Conservation (phyloP, 345 rosid genomes). For the Sisymbrium altissimum region DNA sequence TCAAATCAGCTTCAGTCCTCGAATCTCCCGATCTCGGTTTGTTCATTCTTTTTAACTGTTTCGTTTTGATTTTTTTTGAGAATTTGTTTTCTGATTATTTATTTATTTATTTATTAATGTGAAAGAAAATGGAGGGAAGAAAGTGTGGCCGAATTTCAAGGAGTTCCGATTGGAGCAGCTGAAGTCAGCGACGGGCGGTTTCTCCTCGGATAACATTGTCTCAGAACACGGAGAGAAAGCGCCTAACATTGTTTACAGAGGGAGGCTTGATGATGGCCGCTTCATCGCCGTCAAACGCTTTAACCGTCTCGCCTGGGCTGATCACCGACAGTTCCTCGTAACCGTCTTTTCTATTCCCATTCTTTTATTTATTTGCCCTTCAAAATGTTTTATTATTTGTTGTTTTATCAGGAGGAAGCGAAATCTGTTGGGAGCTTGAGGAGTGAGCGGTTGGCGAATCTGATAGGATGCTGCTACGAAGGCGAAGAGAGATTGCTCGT, state of each 20-base stretch:
- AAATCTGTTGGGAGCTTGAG: constrained; percentile 83
- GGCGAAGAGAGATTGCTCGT: constrained; percentile 88
- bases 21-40: constrained; percentile 78
- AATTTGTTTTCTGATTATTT: not conserved
- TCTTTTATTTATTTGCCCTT: not conserved
- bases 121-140: constrained; percentile 60
- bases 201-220: constrained; percentile 80
- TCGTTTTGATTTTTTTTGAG: not conserved
- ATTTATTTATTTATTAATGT: not conserved
- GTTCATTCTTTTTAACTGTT: not conserved
- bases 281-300: constrained; percentile 90
- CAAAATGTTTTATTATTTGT: not conserved
- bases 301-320: constrained; percentile 88
- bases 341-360: not conserved
- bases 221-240: constrained; percentile 98
- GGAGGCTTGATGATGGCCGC: constrained; percentile 66
- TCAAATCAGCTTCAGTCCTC: constrained; percentile 34
- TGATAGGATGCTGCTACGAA: constrained; percentile 87
- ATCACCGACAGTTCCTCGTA: constrained; percentile 91
- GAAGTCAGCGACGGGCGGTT: constrained; percentile 68
- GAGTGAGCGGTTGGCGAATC: constrained; percentile 77
- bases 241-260: constrained; percentile 88
- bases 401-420: constrained; percentile 71
- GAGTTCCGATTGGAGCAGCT: constrained; percentile 78
- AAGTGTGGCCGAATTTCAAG: constrained; percentile 63